Evolutionary conservation across 495 filamentous ascomycete species (phyloP).

Genomic region (Hypoxylon intermedium): DNA sequence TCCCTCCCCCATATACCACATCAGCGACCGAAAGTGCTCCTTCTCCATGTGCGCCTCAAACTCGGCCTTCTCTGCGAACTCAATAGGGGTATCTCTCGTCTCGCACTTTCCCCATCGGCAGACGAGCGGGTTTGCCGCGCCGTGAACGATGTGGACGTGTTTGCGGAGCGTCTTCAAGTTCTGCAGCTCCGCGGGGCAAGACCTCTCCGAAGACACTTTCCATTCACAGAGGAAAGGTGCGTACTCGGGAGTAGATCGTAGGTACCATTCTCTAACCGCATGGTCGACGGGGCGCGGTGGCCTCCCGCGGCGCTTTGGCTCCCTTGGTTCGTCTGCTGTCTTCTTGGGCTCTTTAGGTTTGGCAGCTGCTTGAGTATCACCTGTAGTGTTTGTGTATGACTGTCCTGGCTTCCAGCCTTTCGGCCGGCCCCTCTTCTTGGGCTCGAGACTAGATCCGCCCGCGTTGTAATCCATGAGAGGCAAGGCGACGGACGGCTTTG

Average conservation of each 20-base stretch:
- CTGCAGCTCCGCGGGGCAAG: slow-evolving; percentile 75
- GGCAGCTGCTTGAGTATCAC: slow-evolving; percentile 2
- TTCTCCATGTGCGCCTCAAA: slow-evolving; percentile 69
- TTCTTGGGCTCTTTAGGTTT: slow-evolving; percentile 9
- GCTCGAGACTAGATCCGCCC: slow-evolving; percentile 14
- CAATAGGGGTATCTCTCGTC: slow-evolving; percentile 19
- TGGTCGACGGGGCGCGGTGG: slow-evolving; percentile 20
- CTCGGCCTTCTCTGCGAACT: slow-evolving; percentile 41
- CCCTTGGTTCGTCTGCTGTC: slow-evolving; percentile 6
- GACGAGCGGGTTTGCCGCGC: slow-evolving; percentile 31
- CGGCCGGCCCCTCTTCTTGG: slow-evolving; percentile 39
- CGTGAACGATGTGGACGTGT: slow-evolving; percentile 68
- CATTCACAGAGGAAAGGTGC: slow-evolving; percentile 51
- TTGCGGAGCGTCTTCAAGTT: slow-evolving; percentile 73
- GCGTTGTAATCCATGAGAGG: neutral
- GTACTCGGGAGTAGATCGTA: slow-evolving; percentile 35
- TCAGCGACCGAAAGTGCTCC: slow-evolving; percentile 63
- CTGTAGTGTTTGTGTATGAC: slow-evolving; percentile 18
- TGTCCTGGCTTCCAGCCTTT: slow-evolving; percentile 37
- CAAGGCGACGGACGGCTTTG: neutral
- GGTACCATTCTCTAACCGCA: slow-evolving; percentile 32
- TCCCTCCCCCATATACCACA: slow-evolving; percentile 74
- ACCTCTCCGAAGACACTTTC: slow-evolving; percentile 10
- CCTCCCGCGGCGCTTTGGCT: slow-evolving; percentile 38
- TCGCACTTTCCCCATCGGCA: slow-evolving; percentile 51